Conservation (phyloP, 345 rosid species). For the Nephelium lappaceum region DNA sequence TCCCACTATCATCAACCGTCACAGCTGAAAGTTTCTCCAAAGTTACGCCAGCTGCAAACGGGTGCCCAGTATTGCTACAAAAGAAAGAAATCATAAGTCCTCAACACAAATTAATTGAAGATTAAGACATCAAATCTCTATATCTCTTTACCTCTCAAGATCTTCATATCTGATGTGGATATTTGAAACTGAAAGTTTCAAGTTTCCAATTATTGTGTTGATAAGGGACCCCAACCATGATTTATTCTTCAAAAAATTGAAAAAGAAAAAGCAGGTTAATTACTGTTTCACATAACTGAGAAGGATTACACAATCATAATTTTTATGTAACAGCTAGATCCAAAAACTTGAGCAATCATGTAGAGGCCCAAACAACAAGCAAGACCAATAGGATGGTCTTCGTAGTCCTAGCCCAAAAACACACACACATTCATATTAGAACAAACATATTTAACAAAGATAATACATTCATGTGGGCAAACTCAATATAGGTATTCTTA, state of each 20-base stretch:
- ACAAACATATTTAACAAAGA: background rate
- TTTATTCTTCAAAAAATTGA: slow-evolving; percentile 66
- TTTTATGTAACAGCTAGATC: background rate
- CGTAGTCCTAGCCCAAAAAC: background rate
- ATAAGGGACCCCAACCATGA: slow-evolving; percentile 96
- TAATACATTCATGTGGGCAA: background rate
- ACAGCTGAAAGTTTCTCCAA: slow-evolving; percentile 94
- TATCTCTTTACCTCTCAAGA: slow-evolving; percentile 71
- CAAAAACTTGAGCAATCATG: background rate
- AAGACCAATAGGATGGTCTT: background rate
- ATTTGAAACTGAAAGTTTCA: slow-evolving; percentile 95
- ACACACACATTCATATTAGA: background rate
- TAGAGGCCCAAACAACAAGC: background rate
- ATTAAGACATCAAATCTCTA: slow-evolving; percentile 1
- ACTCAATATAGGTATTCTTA: background rate
- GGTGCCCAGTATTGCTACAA: slow-evolving; percentile 90
- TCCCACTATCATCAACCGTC: slow-evolving; percentile 86
- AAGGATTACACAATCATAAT: background rate
- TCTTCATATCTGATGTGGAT: slow-evolving; percentile 98
- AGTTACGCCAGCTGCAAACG: slow-evolving; percentile 85
- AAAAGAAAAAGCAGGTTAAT: slow-evolving; percentile 29
- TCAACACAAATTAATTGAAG: slow-evolving; percentile 11
- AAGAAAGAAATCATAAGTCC: slow-evolving; percentile 13
- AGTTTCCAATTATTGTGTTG: slow-evolving; percentile 91
- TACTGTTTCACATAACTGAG: background rate